phyloP scores from a whole-genome alignment of 176 grass and related monocot species.

The Saccharum officinarum region DNA sequence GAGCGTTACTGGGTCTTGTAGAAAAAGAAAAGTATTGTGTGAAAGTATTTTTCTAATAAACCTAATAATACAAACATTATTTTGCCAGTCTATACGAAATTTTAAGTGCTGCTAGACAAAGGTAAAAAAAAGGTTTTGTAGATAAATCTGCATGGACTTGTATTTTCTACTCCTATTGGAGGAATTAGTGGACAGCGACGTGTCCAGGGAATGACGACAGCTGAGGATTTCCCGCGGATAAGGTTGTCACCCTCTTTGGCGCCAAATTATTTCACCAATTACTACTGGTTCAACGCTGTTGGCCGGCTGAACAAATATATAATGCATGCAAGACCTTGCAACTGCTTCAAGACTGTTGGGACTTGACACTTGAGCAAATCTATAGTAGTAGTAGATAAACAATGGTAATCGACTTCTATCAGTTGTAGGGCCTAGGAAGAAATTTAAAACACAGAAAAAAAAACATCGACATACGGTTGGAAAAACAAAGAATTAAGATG shows the following conservation, averaged over 20 bases:
- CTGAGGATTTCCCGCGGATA: constrained; percentile 30
- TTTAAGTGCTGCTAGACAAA: too few species aligned
- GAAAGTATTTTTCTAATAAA: too few species aligned
- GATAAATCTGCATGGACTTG: too few species aligned
- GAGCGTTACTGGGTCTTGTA: too few species aligned
- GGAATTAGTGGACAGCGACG: not conserved
- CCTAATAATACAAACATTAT: not conserved
- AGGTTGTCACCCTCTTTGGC: constrained; percentile 16
- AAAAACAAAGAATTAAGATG: too few species aligned
- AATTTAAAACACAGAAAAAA: not conserved
- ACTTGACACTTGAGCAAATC: not conserved
- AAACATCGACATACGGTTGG: not conserved
- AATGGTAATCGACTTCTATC: not conserved
- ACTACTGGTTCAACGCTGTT: not conserved
- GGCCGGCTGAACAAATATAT: too few species aligned
- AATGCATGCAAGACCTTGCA: too few species aligned
- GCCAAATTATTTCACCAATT: not conserved
- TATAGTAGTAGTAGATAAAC: not conserved
- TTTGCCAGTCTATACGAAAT: too few species aligned
- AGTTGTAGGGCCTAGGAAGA: not conserved
- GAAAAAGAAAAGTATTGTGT: too few species aligned
- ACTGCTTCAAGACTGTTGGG: not conserved
- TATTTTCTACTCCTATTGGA: too few species aligned
- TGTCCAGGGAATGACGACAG: not conserved
- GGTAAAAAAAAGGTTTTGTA: too few species aligned